These are phyloP conservation scores for Fusarium nematophilum DNA, from an alignment of 2,329 filamentous ascomycete species.

Conservation along the genomic window DNA sequence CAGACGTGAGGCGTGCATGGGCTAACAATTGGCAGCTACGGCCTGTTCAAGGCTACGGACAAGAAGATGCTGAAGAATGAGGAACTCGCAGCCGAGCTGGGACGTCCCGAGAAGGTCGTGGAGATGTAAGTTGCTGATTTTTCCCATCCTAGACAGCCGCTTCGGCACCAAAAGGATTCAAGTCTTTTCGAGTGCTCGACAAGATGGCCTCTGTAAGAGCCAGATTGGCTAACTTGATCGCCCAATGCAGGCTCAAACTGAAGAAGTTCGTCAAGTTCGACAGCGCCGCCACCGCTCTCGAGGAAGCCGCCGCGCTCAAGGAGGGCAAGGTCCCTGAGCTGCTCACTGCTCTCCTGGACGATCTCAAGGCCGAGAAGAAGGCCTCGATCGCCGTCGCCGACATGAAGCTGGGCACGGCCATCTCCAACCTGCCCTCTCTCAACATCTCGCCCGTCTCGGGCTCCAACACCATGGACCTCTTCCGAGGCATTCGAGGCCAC, in stretches of 20 bases:
- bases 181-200: too few species aligned
- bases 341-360: constrained; percentile 83
- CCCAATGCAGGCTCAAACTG: constrained; percentile 78
- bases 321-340: constrained; percentile 96
- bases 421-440: constrained; percentile 90
- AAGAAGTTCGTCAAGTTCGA: constrained; percentile 99
- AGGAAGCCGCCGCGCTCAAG: constrained; percentile 88
- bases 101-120: constrained; percentile 85
- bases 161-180: too few species aligned
- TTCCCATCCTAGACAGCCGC: constrained; percentile 3
- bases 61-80: constrained; percentile 96
- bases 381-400: constrained; percentile 93
- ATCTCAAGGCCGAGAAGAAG: constrained; percentile 98
- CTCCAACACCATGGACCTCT: constrained; percentile 76
- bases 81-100: constrained; percentile 78
- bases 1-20: constrained; percentile 8
- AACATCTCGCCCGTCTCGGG: constrained; percentile 84
- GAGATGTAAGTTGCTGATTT: constrained; percentile 73
- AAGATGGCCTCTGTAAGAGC: constrained; percentile 11
- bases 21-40: constrained; percentile 75
- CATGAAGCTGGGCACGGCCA: constrained; percentile 89
- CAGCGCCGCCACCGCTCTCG: constrained; percentile 87
- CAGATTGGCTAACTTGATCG: constrained; percentile 14
- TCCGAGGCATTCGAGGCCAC: constrained; percentile 93
- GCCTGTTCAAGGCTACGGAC: constrained; percentile 97